Percentiles rank a stretch among this genome's conserved stretches.
These are phyloP conservation scores for Poa annua DNA, from an alignment of 176 grass and related monocot species.

Conservation along the genomic window DNA sequence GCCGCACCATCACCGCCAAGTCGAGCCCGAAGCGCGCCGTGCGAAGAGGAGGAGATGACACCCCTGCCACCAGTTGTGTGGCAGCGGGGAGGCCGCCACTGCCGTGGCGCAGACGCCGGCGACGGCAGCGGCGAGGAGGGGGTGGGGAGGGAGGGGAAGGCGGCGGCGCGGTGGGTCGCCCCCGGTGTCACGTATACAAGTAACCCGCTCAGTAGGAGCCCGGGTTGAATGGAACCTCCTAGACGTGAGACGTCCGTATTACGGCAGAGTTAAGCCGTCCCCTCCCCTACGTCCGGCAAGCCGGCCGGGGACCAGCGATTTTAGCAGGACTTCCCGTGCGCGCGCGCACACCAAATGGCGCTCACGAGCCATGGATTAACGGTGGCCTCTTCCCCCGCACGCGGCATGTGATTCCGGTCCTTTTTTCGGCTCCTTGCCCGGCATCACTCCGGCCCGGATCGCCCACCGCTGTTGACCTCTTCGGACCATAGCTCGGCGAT, in stretches of 20 bases:
- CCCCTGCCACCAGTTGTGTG: too few species aligned
- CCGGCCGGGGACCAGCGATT: background rate
- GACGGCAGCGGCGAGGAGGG: too few species aligned
- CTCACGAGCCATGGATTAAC: conserved; percentile 41
- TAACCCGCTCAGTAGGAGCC: background rate
- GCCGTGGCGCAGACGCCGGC: too few species aligned
- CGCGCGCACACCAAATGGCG: conserved; percentile 22
- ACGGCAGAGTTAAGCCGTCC: conserved; percentile 29
- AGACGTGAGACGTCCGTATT: conserved; percentile 18
- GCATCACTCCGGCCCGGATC: background rate
- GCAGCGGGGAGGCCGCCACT: too few species aligned
- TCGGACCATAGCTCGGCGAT: background rate
- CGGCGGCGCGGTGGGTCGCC: too few species aligned
- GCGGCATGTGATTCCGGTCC: conserved; percentile 34
- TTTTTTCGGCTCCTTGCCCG: conserved; percentile 36
- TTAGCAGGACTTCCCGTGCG: background rate
- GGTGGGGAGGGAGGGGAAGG: too few species aligned
- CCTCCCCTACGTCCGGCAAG: background rate
- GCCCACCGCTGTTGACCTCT: conserved; percentile 18
- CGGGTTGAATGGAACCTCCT: background rate
- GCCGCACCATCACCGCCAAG: too few species aligned
- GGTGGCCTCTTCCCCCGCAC: background rate
- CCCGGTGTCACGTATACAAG: background rate
- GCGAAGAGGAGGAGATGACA: too few species aligned
- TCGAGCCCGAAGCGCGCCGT: too few species aligned